Base-by-base conservation (phyloP, 139 green algal genomes). In the Zygnema cylindricum region DNA sequence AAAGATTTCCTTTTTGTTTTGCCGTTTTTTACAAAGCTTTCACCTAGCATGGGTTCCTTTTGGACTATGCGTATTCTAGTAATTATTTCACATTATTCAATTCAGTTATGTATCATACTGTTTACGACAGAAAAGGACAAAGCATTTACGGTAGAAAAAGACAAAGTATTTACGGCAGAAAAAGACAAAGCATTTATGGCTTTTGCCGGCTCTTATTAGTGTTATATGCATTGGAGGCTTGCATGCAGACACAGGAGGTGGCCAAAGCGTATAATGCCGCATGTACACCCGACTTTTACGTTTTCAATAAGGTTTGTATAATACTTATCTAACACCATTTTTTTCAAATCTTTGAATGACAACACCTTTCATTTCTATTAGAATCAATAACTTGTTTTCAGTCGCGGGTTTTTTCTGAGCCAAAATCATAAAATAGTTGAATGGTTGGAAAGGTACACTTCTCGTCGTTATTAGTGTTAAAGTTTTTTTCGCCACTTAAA, bases 281-380 rank as follows among this genome's bases (percentile, higher is more conserved):
- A 33, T 98, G 95, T 93, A 98, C 95, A 1, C 95, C 95, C 16
- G 94, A 96, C 55, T 96, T 96, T 35, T 95, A 91, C 79, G 85
- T 95, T 75, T 95, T 96, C 54, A 94, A 95, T 55, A 90, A 98
- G n/a, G 95, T 96, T 88, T 7, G 41, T 22, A 63, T 30, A 30
- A 39, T 73, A 30, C 30, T 39, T 30, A 39, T 30, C 30, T 73
- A 32, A 82, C n/a, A 79, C 32, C 76, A 81, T 69, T 82, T 32
- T 82, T 30, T 82, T 30, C 76, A 30, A 73, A 30, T 73, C 30
- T 36, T 73, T n/a, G 57, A 73, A n/a, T n/a, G 30, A n/a, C 30
- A n/a, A 73, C 30, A 30, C 57, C 30, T 30, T n/a, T n/a, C n/a
- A n/a, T n/a, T n/a, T n/a, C n/a, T n/a, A n/a, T n/a, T n/a, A n/a